Conservation (phyloP, 1,139 yeast species). For the Petasospora fabianii region DNA sequence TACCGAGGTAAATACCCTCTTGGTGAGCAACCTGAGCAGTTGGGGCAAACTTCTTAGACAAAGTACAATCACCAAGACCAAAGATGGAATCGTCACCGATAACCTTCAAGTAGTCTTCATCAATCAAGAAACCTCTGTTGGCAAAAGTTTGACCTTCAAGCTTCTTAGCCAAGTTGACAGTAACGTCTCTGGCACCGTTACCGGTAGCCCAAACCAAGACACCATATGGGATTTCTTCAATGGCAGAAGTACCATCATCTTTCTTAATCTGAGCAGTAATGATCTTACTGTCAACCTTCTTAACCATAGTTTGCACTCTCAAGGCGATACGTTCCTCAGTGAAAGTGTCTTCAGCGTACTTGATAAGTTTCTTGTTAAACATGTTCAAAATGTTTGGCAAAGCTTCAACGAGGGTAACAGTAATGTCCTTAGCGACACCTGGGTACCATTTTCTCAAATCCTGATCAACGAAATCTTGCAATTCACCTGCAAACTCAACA, state of each 20-base stretch:
- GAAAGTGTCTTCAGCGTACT: constrained; percentile 80
- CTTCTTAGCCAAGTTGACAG: constrained; percentile 61
- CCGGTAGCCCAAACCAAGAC: constrained; percentile 97
- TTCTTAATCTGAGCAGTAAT: constrained; percentile 69
- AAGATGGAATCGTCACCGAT: constrained; percentile 81
- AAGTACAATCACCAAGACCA: constrained; percentile 93
- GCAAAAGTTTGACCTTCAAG: constrained; percentile 81
- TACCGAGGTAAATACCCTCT: constrained; percentile 82
- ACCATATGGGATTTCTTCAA: constrained; percentile 77
- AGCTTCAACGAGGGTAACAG: constrained; percentile 85
- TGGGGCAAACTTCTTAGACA: constrained; percentile 83
- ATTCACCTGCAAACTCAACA: constrained; percentile 93
- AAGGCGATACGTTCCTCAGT: constrained; percentile 75
- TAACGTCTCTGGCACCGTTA: constrained; percentile 81
- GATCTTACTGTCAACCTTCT: constrained; percentile 66
- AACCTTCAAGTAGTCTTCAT: constrained; percentile 70
- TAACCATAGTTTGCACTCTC: constrained; percentile 81
- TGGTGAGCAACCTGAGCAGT: constrained; percentile 98
- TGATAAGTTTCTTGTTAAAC: constrained; percentile 80
- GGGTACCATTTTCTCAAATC: constrained; percentile 90
- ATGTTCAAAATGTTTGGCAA: constrained; percentile 85
- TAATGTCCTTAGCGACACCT: constrained; percentile 72
- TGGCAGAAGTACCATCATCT: constrained; percentile 51
- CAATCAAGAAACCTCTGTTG: constrained; percentile 83
- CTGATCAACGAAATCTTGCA: constrained; percentile 90